Conservation (phyloP, 768 basidiomycete species). For the Phaeotremella fagi region DNA sequence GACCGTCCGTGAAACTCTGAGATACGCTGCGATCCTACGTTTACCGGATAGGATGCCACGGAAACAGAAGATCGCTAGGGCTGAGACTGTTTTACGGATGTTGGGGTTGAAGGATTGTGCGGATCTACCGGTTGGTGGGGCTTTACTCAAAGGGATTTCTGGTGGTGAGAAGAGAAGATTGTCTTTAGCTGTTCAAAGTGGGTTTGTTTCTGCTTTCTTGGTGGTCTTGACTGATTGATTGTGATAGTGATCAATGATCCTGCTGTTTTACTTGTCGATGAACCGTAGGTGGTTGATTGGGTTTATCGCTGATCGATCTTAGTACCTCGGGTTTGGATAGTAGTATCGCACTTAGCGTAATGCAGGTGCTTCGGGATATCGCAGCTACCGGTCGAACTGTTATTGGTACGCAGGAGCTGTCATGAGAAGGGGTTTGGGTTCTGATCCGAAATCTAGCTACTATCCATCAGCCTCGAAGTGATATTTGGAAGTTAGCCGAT, state of each 20-base stretch:
- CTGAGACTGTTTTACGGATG: conserved; percentile 53
- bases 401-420: conserved; percentile 36
- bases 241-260: conserved; percentile 49
- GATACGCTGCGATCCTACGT: conserved; percentile 51
- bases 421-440: not conserved
- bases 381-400: conserved; percentile 52
- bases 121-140: conserved; percentile 53
- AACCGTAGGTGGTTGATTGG: conserved; percentile 23
- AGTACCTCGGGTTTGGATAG: conserved; percentile 52
- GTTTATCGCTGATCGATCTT: not conserved
- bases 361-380: conserved; percentile 52
- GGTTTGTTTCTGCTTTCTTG: conserved; percentile 9
- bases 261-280: conserved; percentile 50
- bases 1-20: conserved; percentile 44
- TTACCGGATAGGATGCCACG: conserved; percentile 47
- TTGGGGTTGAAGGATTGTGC: conserved; percentile 54
- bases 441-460: conserved; percentile 27
- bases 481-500: conserved; percentile 49
- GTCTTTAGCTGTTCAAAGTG: conserved; percentile 52
- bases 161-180: conserved; percentile 56
- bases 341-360: conserved; percentile 53
- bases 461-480: conserved; percentile 50
- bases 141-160: conserved; percentile 51
- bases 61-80: conserved; percentile 50
- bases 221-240: not conserved